These are phyloP conservation scores for Fusarium clavum DNA, from an alignment of 2,329 filamentous ascomycete genomes.

Conservation along the genomic window DNA sequence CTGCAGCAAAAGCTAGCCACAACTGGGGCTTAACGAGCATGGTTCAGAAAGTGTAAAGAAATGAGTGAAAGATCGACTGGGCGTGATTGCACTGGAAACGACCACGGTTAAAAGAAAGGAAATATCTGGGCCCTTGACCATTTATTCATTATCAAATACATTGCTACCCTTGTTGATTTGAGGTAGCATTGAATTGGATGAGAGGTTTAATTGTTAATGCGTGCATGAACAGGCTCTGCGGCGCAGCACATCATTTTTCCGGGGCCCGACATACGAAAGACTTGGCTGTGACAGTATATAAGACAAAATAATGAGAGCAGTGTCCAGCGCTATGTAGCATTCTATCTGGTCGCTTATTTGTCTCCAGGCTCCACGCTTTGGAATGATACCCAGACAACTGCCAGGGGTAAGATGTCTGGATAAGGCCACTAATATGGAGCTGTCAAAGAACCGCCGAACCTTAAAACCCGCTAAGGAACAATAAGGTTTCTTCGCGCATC, in stretches of 20 bases:
- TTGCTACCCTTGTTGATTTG: neutral
- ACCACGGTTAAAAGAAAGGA: neutral
- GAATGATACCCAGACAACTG: neutral
- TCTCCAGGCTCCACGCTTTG: neutral
- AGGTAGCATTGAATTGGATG: neutral
- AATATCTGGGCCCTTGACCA: neutral
- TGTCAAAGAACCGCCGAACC: neutral
- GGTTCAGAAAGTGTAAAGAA: neutral
- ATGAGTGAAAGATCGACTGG: neutral
- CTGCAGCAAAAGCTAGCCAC: constrained; percentile 31
- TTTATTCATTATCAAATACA: constrained; percentile 4
- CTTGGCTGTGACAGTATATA: neutral
- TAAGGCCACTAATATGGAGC: neutral
- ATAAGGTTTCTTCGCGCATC: constrained; percentile 1
- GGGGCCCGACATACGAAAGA: neutral
- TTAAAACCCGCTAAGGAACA: neutral
- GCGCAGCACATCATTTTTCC: neutral
- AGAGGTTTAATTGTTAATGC: constrained; percentile 1
- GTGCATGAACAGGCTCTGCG: neutral
- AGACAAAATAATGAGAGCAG: neutral
- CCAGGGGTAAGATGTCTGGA: neutral
- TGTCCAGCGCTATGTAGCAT: too few species aligned
- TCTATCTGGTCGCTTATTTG: neutral
- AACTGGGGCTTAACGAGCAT: constrained; percentile 36
- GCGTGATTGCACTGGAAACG: neutral